Conservation (phyloP, 169 alveolate genomes). For the Eimeria tenella region DNA sequence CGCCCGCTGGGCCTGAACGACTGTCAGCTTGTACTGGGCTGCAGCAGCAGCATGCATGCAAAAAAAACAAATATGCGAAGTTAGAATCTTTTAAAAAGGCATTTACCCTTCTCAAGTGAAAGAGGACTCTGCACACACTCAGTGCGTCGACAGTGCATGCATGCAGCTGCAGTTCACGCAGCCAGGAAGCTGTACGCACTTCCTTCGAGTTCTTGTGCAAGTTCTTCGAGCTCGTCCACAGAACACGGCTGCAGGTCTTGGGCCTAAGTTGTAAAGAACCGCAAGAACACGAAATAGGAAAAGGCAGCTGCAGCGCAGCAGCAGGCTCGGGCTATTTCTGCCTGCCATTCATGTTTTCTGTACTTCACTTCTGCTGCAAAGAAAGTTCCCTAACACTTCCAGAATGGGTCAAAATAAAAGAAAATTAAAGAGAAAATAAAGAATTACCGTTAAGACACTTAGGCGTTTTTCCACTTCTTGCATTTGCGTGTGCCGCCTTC, state of each 20-base stretch:
- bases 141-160: no score
- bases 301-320: no score
- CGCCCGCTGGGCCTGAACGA: slow-evolving; percentile 78
- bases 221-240: slow-evolving; percentile 78
- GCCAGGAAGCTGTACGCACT: slow-evolving; percentile 65
- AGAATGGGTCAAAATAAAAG: not conserved
- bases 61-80: not conserved
- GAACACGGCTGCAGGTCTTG: slow-evolving; percentile 70
- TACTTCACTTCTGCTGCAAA: no score
- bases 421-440: not conserved
- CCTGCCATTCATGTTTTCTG: no score
- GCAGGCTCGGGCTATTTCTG: no score
- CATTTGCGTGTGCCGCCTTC: slow-evolving; percentile 75
- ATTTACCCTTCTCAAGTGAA: not conserved
- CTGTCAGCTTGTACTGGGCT: slow-evolving; percentile 78
- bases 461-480: slow-evolving; percentile 78
- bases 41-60: not conserved
- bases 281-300: not conserved
- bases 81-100: no score
- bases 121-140: not conserved
- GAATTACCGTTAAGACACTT: slow-evolving; percentile 68
- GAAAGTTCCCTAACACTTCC: no score
- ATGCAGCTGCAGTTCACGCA: not conserved
- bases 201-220: slow-evolving; percentile 78
- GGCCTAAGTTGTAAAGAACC: slow-evolving; percentile 53